These are phyloP conservation scores for Parathielavia appendiculata DNA, from an alignment of 495 filamentous ascomycete species.

Conservation along the genomic window DNA sequence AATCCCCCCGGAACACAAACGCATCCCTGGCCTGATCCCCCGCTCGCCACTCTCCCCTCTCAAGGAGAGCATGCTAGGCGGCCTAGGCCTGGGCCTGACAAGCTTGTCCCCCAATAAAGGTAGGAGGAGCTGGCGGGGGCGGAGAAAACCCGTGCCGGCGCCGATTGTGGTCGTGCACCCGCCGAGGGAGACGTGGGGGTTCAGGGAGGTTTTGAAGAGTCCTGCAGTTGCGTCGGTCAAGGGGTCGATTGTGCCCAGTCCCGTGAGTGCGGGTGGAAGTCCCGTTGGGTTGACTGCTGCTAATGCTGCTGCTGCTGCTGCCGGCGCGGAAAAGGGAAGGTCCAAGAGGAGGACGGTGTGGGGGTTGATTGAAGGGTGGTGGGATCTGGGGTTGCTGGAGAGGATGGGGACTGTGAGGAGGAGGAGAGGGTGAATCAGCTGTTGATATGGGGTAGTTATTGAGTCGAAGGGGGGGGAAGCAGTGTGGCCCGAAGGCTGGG, in stretches of 20 bases:
- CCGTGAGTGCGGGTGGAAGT: background rate
- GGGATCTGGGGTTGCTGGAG: conserved; percentile 44
- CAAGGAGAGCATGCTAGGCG: no score
- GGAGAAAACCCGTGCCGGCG: conserved; percentile 15
- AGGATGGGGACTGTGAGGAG: conserved; percentile 31
- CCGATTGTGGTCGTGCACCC: conserved; percentile 21
- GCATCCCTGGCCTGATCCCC: conserved; percentile 19
- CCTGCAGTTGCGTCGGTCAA: conserved; percentile 3
- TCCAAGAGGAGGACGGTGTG: conserved; percentile 34
- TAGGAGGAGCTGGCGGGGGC: background rate
- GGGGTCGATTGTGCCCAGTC: background rate
- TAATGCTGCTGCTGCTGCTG: background rate
- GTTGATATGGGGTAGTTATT: background rate
- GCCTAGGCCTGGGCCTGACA: background rate
- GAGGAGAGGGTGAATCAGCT: conserved; percentile 16
- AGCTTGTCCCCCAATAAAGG: conserved; percentile 9
- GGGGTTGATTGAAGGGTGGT: conserved; percentile 43
- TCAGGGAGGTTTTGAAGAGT: background rate
- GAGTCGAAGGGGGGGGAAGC: no score
- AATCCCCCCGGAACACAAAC: conserved; percentile 26
- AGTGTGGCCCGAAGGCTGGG: background rate
- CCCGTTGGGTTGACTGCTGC: background rate
- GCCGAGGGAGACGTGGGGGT: background rate
- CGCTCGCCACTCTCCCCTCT: conserved; percentile 25
- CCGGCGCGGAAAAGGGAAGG: conserved; percentile 14